phyloP scores from a whole-genome alignment of 257 asterid species.

The Coffea canephora region DNA sequence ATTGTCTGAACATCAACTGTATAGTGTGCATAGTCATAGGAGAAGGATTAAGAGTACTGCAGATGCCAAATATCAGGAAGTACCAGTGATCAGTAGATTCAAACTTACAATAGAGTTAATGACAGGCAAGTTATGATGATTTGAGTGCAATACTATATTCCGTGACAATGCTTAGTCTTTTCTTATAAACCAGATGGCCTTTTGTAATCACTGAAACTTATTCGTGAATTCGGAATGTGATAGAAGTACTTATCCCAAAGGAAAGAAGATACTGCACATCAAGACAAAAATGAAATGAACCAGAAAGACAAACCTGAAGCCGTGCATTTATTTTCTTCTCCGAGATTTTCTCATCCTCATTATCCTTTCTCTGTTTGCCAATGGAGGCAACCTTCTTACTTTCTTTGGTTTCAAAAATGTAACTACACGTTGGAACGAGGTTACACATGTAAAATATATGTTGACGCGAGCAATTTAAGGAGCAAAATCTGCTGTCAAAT shows the following conservation, averaged over 20 bases:
- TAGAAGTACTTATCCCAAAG: neutral
- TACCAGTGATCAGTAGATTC: neutral
- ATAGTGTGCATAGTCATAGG: neutral
- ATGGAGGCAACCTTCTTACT: constrained; percentile 46
- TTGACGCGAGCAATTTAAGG: too few relatives aligned
- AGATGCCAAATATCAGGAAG: neutral
- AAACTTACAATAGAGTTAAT: neutral
- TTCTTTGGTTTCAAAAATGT: constrained; percentile 77
- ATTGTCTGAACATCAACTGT: too few relatives aligned
- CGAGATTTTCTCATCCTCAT: constrained; percentile 20
- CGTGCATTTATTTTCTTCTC: constrained; percentile 64
- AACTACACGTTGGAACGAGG: constrained; percentile 38
- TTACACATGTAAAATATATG: too few relatives aligned
- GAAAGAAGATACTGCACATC: neutral
- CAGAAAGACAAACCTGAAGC: constrained; percentile 73
- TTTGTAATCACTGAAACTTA: neutral
- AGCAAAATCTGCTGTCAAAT: too few relatives aligned
- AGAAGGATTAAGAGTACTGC: neutral
- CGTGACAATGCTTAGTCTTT: neutral
- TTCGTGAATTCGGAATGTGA: constrained; percentile 5
- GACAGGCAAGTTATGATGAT: neutral
- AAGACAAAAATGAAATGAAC: constrained; percentile 8
- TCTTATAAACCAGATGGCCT: neutral
- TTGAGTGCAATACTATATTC: neutral
- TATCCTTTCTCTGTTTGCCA: constrained; percentile 39